Base-by-base conservation (phyloP, 768 basidiomycete species). In the Antrodiella citrinella region DNA sequence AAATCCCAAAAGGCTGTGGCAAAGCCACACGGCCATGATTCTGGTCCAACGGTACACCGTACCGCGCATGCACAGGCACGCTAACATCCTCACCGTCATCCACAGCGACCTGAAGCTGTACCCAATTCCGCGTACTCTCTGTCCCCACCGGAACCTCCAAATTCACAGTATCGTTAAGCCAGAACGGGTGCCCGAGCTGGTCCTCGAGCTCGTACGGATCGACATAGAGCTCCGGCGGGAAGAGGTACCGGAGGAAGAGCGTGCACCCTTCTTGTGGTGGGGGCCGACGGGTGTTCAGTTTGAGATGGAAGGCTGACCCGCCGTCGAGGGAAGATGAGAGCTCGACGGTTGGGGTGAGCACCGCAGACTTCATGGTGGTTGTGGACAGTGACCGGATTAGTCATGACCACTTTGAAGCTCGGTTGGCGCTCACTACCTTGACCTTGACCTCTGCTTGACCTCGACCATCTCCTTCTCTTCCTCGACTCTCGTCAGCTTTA, bases 31-130 rank as follows among this genome's bases (percentile, higher is more conserved):
- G 51, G 19, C 59, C 56, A 46, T 55, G 56, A 53, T 26, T 46
- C 45, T 12, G 30, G 18, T 35, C 12, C 47, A 41, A 35, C 68
- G 70, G 41, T 53, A 40, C 11, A 21, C 67, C 68, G 52, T 77
- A 77, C 12, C 75, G 70, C 15, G 66, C 67, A 54, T 77, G 75
- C 39, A 77, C 48, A 5, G 75, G 76, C 4, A 77, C 51, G 5
- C 13, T 24, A 26, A 55, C 46, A 18, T 44, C 19, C 18, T 35
- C 12, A 54, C 40, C 50, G 41, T 50, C 10, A 5, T 43, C 18
- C 35, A 30, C 25, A 49, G 12, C 2, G 47, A 43, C 4, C 63
- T 59, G 3, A 62, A 60, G 26, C 62, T 59, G 40, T 21, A 38
- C 73, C 62, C 24, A 72, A 47, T 4, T 58, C 58, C 1, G 60